Conservation (phyloP, 2,329 filamentous ascomycete species). For the Curvularia verruculosa region DNA sequence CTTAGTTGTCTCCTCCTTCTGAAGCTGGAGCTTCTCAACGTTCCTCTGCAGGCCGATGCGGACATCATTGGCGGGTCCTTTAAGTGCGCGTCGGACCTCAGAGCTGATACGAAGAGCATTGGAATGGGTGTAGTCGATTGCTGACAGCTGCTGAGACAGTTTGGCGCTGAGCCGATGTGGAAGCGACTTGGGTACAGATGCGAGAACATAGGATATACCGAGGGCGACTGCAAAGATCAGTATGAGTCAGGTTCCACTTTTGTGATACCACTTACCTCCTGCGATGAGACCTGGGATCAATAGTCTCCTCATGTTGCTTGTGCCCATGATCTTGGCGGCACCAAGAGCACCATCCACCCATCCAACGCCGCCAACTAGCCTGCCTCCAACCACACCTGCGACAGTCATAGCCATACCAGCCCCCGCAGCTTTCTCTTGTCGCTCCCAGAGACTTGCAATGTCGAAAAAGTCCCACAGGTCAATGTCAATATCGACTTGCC, state of each 20-base stretch:
- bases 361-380: slow-evolving; percentile 79
- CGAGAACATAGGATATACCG: slow-evolving; percentile 79
- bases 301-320: slow-evolving; percentile 78
- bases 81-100: slow-evolving; percentile 87
- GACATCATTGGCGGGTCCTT: slow-evolving; percentile 84
- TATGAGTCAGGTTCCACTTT: not conserved
- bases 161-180: slow-evolving; percentile 85
- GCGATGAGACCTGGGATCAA: slow-evolving; percentile 80
- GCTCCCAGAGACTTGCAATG: slow-evolving; percentile 77
- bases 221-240: slow-evolving; percentile 64
- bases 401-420: slow-evolving; percentile 94
- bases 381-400: slow-evolving; percentile 80
- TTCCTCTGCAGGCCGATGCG: slow-evolving; percentile 81
- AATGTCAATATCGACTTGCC: slow-evolving; percentile 84
- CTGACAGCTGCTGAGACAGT: slow-evolving; percentile 77
- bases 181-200: slow-evolving; percentile 86
- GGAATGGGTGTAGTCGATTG: slow-evolving; percentile 89
- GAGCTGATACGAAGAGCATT: slow-evolving; percentile 85
- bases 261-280: slow-evolving; percentile 67
- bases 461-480: slow-evolving; percentile 96
- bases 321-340: slow-evolving; percentile 78
- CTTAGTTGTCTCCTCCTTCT: slow-evolving; percentile 83
- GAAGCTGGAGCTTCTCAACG: slow-evolving; percentile 79
- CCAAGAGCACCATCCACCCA: slow-evolving; percentile 90
- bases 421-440: slow-evolving; percentile 92